Base-by-base conservation (phyloP, 176 grass and related monocot genomes). In the Oryza glumipatula region DNA sequence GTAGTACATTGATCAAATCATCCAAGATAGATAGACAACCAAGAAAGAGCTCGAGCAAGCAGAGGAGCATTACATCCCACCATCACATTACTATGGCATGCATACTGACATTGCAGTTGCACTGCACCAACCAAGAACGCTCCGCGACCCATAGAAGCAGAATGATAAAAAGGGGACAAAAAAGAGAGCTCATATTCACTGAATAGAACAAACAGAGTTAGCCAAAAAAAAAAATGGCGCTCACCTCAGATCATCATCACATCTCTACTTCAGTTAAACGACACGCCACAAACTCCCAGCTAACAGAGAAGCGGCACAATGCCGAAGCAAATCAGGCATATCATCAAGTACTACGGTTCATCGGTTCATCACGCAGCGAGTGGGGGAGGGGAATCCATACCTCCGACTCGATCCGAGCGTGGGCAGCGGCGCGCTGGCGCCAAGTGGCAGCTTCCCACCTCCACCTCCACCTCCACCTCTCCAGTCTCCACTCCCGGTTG, bases 371-470 rank as follows among this genome's bases (percentile, higher is more conserved):
- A 3, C 30, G 30, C 30, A 32, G 30, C 30, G 30, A 32, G 30
- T 32, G 30, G 30, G 28, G 30, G 2, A 32, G 30, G 30, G 30
- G 30, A 32, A 14, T 30, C 67, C 23, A 36, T 15, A 44, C 33
- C 5, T 22, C 10, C 33, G 64, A 30, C 36, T 38, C 49, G 49
- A 52, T 80, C 38, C 49, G 3, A 61, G 47, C 35, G 32, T 36
- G 56, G n/a, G 44, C 61, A 5, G 39, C 77, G 51, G 51, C 4
- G 26, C 22, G 36, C 24, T 43, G 82, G 82, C 76, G 78, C 78
- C 88, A 86, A 90, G 82, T 86, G 88, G 83, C 78, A 77, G 72
- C 13, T 70, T 77, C 70, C 77, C 26, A 7, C 9, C 39, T 41
- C 7, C 39, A 41, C 38, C 44, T 70, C 48, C 70, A 67, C 35